phyloP scores from a whole-genome alignment of 768 basidiomycete genomes.

The Xerocomellus dryophilus region DNA sequence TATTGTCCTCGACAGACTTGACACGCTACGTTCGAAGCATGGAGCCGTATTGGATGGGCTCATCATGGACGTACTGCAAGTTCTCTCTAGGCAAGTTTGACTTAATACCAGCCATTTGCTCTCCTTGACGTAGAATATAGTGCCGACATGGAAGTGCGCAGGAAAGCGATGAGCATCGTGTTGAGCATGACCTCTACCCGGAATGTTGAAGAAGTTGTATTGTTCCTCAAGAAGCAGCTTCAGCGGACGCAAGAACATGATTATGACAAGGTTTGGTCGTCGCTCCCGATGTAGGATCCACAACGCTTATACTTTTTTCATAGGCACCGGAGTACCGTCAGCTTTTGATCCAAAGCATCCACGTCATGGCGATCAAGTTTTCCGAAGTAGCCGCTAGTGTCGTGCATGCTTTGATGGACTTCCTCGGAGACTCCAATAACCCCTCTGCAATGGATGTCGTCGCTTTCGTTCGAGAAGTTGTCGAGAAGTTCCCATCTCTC shows the following conservation, averaged over 20 bases:
- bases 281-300: neutral
- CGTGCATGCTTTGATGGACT: conserved; percentile 90
- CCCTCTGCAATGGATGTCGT: conserved; percentile 95
- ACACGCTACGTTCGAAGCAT: conserved; percentile 77
- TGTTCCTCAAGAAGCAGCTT: conserved; percentile 98
- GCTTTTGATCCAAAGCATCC: conserved; percentile 94
- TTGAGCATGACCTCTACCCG: conserved; percentile 90
- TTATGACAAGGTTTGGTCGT: conserved; percentile 73
- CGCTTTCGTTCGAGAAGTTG: conserved; percentile 85
- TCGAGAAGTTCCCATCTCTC: conserved; percentile 93
- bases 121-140: conserved; percentile 35
- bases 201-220: conserved; percentile 94
- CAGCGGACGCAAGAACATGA: conserved; percentile 88
- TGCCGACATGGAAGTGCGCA: conserved; percentile 93
- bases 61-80: conserved; percentile 94
- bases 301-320: neutral
- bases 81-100: conserved; percentile 65
- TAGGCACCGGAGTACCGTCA: conserved; percentile 94
- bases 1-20: conserved; percentile 91
- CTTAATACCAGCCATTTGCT: neutral
- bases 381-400: conserved; percentile 95
- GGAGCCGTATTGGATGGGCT: conserved; percentile 85
- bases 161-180: conserved; percentile 87
- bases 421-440: conserved; percentile 92
- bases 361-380: conserved; percentile 93